Base-by-base conservation (phyloP, 306 rosid species). In the Inga leiocalycina region DNA sequence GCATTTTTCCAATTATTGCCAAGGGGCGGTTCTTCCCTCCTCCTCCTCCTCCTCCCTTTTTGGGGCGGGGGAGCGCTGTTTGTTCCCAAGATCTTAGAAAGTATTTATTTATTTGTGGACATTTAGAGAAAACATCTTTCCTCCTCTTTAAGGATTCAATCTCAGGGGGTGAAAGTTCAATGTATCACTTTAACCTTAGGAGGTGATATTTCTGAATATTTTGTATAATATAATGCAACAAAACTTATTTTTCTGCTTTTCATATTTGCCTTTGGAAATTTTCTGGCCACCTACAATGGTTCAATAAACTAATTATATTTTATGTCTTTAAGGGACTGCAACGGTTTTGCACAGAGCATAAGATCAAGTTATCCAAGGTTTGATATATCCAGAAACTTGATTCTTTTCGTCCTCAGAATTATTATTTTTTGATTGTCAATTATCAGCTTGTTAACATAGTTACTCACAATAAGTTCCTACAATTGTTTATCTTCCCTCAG, bases 401-500 rank as follows among this genome's bases (percentile, higher is more conserved):
- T 43, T 27, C 43, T 27, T 14, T 46, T 48, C 15, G 43, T 27
- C 49, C 61, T 73, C 19, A 30, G 62, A 48, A 73, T 73, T 39
- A 49, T 64, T 57, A 34, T 79, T 35, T 57, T 9, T 16, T 30
- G 41, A 78, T 57, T 51, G 56, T 49, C 75, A 9, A 30, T 54
- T 80, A 30, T 70, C 52, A 44, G 75, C 48, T 54, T n/a, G 10
- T 49, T 79, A 81, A 54, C 46, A 75, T 84, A 51, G n/a, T 80
- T 56, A 48, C 22, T 57, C 2, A 41, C 30, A 48, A 12, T 62
- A 71, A 44, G 75, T 84, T 76, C 27, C 74, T 48, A 66, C 30
- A 71, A 6, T 76, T 48, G 65, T 77, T 78, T 67, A 48, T 84
- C 16, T 86, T 79, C 84, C 78, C 85, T 72, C 89, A 93, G 99